These are phyloP conservation scores for Pythium brachiatum DNA, from an alignment of 352 stramenopile species.

Conservation along the genomic window DNA sequence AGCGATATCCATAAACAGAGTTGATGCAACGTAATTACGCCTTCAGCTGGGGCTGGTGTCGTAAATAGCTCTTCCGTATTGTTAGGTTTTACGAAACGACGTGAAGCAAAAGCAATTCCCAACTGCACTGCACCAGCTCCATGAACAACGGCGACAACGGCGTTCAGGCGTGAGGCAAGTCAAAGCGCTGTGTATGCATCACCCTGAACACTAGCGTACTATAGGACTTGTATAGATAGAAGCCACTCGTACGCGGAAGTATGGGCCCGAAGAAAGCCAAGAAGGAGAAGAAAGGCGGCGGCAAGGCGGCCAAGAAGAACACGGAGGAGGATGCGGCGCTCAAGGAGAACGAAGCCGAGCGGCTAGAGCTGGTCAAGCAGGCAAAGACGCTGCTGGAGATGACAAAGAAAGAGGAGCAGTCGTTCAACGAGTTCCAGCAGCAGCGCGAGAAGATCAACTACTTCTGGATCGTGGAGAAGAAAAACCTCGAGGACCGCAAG, in stretches of 20 bases:
- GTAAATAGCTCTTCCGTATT: neutral
- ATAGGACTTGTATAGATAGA: neutral
- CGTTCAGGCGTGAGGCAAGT: neutral
- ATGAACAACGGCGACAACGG: neutral
- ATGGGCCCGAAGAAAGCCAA: slow-evolving; percentile 73
- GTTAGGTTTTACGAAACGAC: slow-evolving; percentile 26
- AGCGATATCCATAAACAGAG: neutral
- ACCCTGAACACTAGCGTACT: neutral
- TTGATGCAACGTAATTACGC: neutral
- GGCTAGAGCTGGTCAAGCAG: slow-evolving; percentile 69
- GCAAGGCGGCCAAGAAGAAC: slow-evolving; percentile 45
- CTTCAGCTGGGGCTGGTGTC: neutral
- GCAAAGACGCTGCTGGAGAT: slow-evolving; percentile 75
- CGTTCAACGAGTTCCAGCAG: slow-evolving; percentile 96
- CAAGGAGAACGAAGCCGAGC: slow-evolving; percentile 65
- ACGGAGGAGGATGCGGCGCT: slow-evolving; percentile 54
- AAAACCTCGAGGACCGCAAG: slow-evolving; percentile 93
- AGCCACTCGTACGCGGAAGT: neutral
- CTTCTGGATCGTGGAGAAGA: slow-evolving; percentile 97
- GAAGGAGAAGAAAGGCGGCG: slow-evolving; percentile 61
- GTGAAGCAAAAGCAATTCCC: slow-evolving; percentile 14
- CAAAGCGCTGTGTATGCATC: neutral
- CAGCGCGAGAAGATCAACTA: slow-evolving; percentile 96
- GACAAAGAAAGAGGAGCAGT: slow-evolving; percentile 87
- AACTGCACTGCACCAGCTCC: neutral